Conservation (phyloP, 2,329 filamentous ascomycete species). For the Colletotrichum spinosum region DNA sequence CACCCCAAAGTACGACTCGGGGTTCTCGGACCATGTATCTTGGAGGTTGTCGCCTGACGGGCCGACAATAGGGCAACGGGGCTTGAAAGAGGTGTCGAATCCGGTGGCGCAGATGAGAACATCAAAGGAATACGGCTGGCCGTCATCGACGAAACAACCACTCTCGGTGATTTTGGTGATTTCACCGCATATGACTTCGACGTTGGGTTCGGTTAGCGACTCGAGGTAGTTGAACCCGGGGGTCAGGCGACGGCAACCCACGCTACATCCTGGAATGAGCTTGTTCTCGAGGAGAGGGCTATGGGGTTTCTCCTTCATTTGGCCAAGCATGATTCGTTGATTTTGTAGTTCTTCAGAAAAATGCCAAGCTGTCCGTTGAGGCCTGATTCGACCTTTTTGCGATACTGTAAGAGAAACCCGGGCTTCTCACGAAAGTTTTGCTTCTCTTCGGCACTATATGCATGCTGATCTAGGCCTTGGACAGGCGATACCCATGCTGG, state of each 20-base stretch:
- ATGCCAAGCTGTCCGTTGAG: constrained; percentile 60
- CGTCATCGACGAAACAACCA: constrained; percentile 44
- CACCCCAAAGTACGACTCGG: constrained; percentile 48
- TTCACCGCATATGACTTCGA: constrained; percentile 51
- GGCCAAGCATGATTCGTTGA: constrained; percentile 52
- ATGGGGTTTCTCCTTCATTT: constrained; percentile 52
- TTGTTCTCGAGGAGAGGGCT: constrained; percentile 43
- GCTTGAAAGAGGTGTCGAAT: constrained; percentile 43
- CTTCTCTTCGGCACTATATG: constrained; percentile 54
- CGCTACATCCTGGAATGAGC: constrained; percentile 39
- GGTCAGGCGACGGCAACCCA: constrained; percentile 41
- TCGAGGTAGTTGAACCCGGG: constrained; percentile 43
- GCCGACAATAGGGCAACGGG: constrained; percentile 59
- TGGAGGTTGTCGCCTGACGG: constrained; percentile 46
- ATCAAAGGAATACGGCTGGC: constrained; percentile 42
- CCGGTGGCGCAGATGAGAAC: constrained; percentile 43
- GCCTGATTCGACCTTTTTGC: constrained; percentile 57
- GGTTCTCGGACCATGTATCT: constrained; percentile 43
- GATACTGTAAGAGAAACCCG: constrained; percentile 51
- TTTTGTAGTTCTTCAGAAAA: constrained; percentile 55
- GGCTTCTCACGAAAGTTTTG: constrained; percentile 54
- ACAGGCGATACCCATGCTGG: constrained; percentile 62
- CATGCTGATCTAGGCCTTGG: constrained; percentile 54
- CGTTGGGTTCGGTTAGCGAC: constrained; percentile 39
- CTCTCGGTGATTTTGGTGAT: constrained; percentile 45